Conservation (phyloP, 495 filamentous ascomycete species). For the Neurospora cerealis region DNA sequence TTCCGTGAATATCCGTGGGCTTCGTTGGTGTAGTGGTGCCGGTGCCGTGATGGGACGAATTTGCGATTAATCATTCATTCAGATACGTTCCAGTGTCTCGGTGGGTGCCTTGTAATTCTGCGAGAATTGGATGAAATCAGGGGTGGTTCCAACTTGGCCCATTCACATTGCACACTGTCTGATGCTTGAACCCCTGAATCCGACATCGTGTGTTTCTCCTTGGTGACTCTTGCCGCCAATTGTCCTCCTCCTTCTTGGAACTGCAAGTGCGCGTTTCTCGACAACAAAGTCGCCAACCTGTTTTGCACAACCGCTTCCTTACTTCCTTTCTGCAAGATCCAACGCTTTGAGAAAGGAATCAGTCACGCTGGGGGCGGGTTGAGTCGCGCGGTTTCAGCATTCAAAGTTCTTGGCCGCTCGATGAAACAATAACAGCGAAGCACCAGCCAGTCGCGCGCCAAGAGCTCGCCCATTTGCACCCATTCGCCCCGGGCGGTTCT, state of each 20-base stretch:
- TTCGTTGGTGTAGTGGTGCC: background rate
- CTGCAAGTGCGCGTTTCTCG: background rate
- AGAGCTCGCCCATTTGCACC: slow-evolving; percentile 6
- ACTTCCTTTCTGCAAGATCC: background rate
- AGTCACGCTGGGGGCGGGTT: slow-evolving; percentile 7
- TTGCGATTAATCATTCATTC: background rate
- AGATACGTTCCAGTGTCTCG: background rate
- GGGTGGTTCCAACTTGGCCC: background rate
- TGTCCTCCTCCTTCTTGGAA: background rate
- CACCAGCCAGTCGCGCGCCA: slow-evolving; percentile 13
- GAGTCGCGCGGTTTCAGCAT: slow-evolving; percentile 17
- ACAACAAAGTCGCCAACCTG: background rate
- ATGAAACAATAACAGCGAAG: slow-evolving; percentile 17
- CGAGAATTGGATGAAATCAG: background rate
- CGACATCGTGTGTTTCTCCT: background rate
- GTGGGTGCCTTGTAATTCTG: background rate
- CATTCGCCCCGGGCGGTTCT: slow-evolving; percentile 3
- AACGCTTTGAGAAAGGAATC: slow-evolving; percentile 1
- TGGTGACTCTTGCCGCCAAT: background rate
- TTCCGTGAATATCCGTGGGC: background rate
- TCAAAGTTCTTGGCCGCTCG: slow-evolving; percentile 11
- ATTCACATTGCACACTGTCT: background rate
- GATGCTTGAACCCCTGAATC: background rate
- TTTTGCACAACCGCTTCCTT: background rate
- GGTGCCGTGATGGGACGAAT: background rate